A percentile compares a stretch with the other conserved stretches of the same genome.
Conservation (phyloP, 2,329 filamentous ascomycete species). For the Cordyceps farinosa region DNA sequence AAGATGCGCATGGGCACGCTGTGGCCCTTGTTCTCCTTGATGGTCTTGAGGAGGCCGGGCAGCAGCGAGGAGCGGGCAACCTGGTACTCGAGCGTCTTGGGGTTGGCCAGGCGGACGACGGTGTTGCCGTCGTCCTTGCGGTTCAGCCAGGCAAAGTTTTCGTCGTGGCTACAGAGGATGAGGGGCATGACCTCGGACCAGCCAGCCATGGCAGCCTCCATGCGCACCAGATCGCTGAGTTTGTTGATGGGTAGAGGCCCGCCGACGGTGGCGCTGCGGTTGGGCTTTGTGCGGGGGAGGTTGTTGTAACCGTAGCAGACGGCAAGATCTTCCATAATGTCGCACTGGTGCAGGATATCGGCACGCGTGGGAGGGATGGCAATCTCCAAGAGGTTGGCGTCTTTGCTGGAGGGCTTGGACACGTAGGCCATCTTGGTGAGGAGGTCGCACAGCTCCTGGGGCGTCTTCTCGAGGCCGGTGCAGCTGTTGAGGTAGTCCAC, state of each 20-base stretch:
- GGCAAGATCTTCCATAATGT: constrained; percentile 97
- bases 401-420: constrained; percentile 69
- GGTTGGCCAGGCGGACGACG: constrained; percentile 82
- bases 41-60: constrained; percentile 86
- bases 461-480: constrained; percentile 74
- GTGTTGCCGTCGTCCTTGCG: constrained; percentile 80
- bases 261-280: constrained; percentile 80
- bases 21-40: constrained; percentile 89
- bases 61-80: constrained; percentile 84
- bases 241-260: constrained; percentile 91
- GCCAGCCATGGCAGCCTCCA: constrained; percentile 87
- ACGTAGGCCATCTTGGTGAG: constrained; percentile 85
- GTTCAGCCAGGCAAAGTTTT: constrained; percentile 96
- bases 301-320: constrained; percentile 98
- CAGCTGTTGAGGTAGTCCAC: constrained; percentile 92
- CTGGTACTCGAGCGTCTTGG: constrained; percentile 91
- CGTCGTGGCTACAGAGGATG: constrained; percentile 94
- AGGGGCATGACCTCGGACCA: constrained; percentile 96
- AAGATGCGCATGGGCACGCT: constrained; percentile 87
- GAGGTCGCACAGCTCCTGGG: constrained; percentile 72
- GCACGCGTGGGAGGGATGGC: constrained; percentile 84
- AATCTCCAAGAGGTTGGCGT: constrained; percentile 72
- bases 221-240: constrained; percentile 83
- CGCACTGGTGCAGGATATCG: constrained; percentile 92
- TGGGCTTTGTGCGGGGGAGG: constrained; percentile 81